These are phyloP conservation scores for Penicillium digitatum DNA, from an alignment of 2,329 filamentous ascomycete species.

Conservation along the genomic window DNA sequence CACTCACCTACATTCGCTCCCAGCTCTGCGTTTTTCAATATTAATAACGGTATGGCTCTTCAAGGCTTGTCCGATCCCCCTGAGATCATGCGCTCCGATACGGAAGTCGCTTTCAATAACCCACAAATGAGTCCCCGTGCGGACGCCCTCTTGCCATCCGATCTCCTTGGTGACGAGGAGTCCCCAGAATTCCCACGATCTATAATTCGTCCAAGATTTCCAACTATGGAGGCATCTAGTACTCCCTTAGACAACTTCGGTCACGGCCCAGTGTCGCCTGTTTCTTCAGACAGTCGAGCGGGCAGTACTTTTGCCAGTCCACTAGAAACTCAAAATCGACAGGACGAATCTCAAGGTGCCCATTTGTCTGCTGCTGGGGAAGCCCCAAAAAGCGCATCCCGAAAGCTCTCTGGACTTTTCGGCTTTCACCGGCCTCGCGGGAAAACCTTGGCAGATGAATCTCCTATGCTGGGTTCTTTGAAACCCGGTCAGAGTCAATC, in stretches of 20 bases:
- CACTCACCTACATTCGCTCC: slow-evolving; percentile 52
- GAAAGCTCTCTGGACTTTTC: slow-evolving; percentile 57
- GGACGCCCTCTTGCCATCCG: slow-evolving; percentile 58
- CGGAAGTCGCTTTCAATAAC: slow-evolving; percentile 54
- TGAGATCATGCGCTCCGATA: slow-evolving; percentile 46
- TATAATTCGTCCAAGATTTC: slow-evolving; percentile 28
- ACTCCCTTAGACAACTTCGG: slow-evolving; percentile 33
- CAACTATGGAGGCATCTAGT: slow-evolving; percentile 29
- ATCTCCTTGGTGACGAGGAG: slow-evolving; percentile 56
- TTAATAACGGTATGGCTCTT: slow-evolving; percentile 61
- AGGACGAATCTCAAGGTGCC: slow-evolving; percentile 37
- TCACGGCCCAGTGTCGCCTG: slow-evolving; percentile 43
- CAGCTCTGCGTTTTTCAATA: slow-evolving; percentile 56
- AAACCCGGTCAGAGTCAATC: slow-evolving; percentile 61
- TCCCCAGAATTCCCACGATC: slow-evolving; percentile 36
- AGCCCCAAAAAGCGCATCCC: slow-evolving; percentile 45
- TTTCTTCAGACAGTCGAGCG: slow-evolving; percentile 44
- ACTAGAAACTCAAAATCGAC: slow-evolving; percentile 39
- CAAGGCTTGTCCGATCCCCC: slow-evolving; percentile 41
- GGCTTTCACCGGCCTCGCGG: slow-evolving; percentile 57
- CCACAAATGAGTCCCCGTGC: slow-evolving; percentile 63
- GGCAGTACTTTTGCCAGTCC: slow-evolving; percentile 47
- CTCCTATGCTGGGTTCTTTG: slow-evolving; percentile 55
- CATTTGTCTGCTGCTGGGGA: slow-evolving; percentile 32
- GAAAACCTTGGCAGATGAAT: slow-evolving; percentile 58